phyloP scores from a whole-genome alignment of 2,329 filamentous ascomycete species.

The Aspergillus intermedius region DNA sequence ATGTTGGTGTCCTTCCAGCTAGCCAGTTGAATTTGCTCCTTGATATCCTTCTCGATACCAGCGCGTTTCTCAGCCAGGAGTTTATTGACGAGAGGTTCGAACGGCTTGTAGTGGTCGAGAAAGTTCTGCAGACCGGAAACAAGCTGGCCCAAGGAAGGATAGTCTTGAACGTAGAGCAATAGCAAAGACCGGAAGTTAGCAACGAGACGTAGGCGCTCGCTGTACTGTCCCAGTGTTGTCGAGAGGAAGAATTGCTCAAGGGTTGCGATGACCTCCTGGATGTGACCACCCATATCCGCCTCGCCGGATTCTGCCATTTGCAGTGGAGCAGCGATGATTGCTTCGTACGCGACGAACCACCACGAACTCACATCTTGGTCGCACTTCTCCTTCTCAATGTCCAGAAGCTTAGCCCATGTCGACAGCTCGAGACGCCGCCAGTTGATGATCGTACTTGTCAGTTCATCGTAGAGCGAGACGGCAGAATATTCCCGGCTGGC shows the following conservation, averaged over 20 bases:
- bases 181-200: slow-evolving; percentile 58
- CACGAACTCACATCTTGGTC: slow-evolving; percentile 74
- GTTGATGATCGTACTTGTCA: slow-evolving; percentile 74
- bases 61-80: slow-evolving; percentile 61
- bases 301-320: slow-evolving; percentile 55
- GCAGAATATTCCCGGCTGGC: slow-evolving; percentile 74
- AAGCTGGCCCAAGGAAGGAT: slow-evolving; percentile 53
- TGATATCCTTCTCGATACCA: slow-evolving; percentile 83
- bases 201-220: slow-evolving; percentile 64
- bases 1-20: slow-evolving; percentile 99
- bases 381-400: slow-evolving; percentile 72
- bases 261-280: slow-evolving; percentile 63
- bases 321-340: slow-evolving; percentile 69
- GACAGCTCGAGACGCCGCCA: slow-evolving; percentile 89
- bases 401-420: slow-evolving; percentile 84
- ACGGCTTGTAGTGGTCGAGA: slow-evolving; percentile 66
- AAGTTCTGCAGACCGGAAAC: slow-evolving; percentile 67
- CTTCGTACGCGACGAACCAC: slow-evolving; percentile 97
- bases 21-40: slow-evolving; percentile 82
- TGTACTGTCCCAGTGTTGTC: slow-evolving; percentile 76
- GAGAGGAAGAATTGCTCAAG: slow-evolving; percentile 72
- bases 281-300: slow-evolving; percentile 58
- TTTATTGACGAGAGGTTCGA: slow-evolving; percentile 59
- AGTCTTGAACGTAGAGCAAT: slow-evolving; percentile 53
- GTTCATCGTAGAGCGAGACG: slow-evolving; percentile 61